Evolutionary conservation across 148 eudicot species (phyloP), one percentile per base, ranked within the genome.

Genomic region (Polygonum aviculare): DNA sequence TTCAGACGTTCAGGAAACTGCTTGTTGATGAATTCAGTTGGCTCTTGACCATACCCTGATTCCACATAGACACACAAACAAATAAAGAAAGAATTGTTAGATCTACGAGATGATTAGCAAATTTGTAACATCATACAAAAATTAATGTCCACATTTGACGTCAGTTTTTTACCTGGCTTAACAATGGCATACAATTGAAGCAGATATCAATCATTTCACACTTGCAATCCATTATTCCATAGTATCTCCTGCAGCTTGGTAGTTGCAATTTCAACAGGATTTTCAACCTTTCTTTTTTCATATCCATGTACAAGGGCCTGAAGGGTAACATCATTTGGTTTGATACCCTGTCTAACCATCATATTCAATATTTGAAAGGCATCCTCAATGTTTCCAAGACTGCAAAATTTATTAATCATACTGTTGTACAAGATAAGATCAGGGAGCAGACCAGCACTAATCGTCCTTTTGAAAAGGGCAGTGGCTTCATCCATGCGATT

Each of bases 351-450:
- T 60, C 79, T 77, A 54, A 81, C 71, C 84, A 87, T 84, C 84
- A 77, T 79, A 52, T 71, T 22, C 60, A 84, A 81, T 67, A 84
- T 70, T 59, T 45, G 63, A 63, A 79, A 78, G 5, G 90, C 90
- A 69, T 78, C 80, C 39, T 79, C 82, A 65, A 81, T 47, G 39
- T 79, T 52, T 69, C 91, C 89, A 15, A 75, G 22, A 54, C 82
- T 77, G 78, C 89, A 88, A 75, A 79, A 81, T 63, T 89, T 89
- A 81, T 73, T 83, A 22, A 88, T 82, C 59, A 88, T 78, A 67
- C 75, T 82, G 63, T 88, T 88, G 77, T 81, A 88, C 80, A 88
- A 73, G 33, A 82, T 78, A 63, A 86, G 36, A 86, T 88, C 89
- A 65, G 86, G 89, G 73, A 76, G 41, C 57, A 88, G 73, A 39